Base-by-base conservation (phyloP, 352 stramenopile genomes). In the Globisporangium spiculum region DNA sequence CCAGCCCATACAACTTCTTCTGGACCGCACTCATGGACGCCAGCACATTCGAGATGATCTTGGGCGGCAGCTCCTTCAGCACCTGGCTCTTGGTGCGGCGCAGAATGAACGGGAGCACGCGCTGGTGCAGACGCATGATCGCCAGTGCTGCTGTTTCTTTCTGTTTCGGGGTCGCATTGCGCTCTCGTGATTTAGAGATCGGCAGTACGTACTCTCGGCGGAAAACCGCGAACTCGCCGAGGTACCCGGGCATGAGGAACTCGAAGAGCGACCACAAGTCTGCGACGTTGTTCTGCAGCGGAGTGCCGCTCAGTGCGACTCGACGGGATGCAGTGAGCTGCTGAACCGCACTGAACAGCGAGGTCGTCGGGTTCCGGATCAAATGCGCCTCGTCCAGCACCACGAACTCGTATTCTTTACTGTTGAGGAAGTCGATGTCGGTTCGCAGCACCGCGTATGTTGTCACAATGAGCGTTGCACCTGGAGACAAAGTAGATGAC, bases 351-450 rank as follows among this genome's bases (percentile, higher is more conserved):
- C 84, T 85, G 53, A 97, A 96, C 12, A 96, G 71, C 57, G 81
- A 74, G 4, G 92, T 98, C 53, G 91, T 90, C 12, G 96, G 96
- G 75, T 99, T 99, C 20, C 97, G 96, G 41, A 99, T 86, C 22
- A 99, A 72, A 84, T 99, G 98, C 6, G 95, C 97, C 88, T 99
- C 98, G 61, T 99, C 98, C 32, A 99, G 77, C 65, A 99, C 88
- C 38, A 89, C 89, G 65, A 95, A 98, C 7, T 76, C 70, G 76
- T 92, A 99, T 20, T 77, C 57, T 9, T 74, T 73, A 22, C 12
- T 57, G 3, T 72, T 65, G 18, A 98, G 75, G 7, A 74, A 67
- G 20, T 90, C 77, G 26, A 95, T 85, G 46, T 98, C 96, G 34
- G 66, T 78, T n/a, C 93, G 84, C 10, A 99, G 72, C 20, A 97